These are phyloP conservation scores for Malassezia sp. DNA, from an alignment of 1,284 basidiomycete genomes.

Conservation along the genomic window DNA sequence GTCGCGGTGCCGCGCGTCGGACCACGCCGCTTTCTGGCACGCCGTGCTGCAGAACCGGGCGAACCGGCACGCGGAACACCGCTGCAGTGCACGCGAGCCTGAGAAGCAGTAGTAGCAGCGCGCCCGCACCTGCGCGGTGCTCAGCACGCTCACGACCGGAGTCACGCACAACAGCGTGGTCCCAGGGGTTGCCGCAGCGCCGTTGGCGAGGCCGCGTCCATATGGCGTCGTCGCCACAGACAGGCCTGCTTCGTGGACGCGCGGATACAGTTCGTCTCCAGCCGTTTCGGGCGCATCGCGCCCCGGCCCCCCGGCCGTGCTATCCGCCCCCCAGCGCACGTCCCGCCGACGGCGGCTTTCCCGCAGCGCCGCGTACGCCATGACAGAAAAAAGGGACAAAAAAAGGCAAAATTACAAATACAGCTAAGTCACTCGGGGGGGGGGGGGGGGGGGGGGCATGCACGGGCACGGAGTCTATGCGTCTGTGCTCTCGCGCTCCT, in stretches of 20 bases:
- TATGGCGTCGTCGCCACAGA: neutral
- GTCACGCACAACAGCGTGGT: neutral
- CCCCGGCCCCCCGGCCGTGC: no score
- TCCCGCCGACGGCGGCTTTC: conserved; percentile 1
- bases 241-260: no score
- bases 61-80: conserved; percentile 13
- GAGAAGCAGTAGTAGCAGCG: conserved; percentile 15
- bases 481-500: no score
- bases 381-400: neutral
- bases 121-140: neutral
- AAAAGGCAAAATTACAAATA: no score
- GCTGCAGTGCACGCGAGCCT: neutral
- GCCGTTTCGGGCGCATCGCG: no score
- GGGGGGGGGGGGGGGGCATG: no score
- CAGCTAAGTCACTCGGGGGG: no score
- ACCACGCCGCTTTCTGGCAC: conserved; percentile 13
- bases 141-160: conserved; percentile 1
- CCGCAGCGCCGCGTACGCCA: conserved; percentile 4
- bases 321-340: no score
- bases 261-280: no score
- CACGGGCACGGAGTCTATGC: no score
- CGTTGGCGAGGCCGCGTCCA: neutral
- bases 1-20: conserved; percentile 4
- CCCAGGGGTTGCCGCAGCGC: neutral
- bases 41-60: conserved; percentile 13